Evolutionary conservation across 75 land plant species (phyloP).

Genomic region (Adiantum capillusveneris): DNA sequence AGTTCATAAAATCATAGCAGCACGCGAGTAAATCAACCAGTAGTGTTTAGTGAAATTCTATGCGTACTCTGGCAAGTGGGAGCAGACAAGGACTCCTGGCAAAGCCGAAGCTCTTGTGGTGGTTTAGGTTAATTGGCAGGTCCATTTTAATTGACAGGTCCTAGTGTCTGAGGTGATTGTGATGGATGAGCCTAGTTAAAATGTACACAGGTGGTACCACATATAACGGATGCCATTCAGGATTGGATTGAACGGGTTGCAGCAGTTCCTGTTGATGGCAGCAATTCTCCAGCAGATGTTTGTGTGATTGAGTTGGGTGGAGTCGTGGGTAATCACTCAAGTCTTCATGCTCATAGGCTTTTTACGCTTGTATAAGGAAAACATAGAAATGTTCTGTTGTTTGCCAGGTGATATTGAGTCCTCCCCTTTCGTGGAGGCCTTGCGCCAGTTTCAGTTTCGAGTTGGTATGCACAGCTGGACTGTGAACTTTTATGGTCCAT

Average conservation of each 20-base stretch:
- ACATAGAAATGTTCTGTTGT: no score
- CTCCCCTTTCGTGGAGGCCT: conserved; percentile 91
- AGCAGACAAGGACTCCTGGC: no score
- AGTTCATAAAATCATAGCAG: no score
- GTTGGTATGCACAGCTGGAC: conserved; percentile 45
- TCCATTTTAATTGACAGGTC: no score
- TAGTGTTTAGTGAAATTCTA: no score
- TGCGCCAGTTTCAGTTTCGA: conserved; percentile 84
- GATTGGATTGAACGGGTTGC: conserved; percentile 77
- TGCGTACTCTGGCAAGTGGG: no score
- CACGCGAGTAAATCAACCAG: no score
- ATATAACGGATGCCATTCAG: conserved; percentile 78
- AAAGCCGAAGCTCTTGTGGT: no score
- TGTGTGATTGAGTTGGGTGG: conserved; percentile 94
- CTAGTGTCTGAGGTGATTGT: no score
- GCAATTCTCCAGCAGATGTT: conserved; percentile 74
- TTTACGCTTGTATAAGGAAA: no score
- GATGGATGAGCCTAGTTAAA: not conserved
- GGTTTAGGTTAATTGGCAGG: no score
- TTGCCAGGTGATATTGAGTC: conserved; percentile 91
- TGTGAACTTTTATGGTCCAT: no score
- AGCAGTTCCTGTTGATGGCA: conserved; percentile 75
- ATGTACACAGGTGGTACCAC: conserved; percentile 87
- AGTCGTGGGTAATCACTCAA: conserved; percentile 49
- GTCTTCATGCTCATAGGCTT: not conserved